Evolutionary conservation across 345 rosid species (phyloP).

Genomic region (Eucalyptus virginea): DNA sequence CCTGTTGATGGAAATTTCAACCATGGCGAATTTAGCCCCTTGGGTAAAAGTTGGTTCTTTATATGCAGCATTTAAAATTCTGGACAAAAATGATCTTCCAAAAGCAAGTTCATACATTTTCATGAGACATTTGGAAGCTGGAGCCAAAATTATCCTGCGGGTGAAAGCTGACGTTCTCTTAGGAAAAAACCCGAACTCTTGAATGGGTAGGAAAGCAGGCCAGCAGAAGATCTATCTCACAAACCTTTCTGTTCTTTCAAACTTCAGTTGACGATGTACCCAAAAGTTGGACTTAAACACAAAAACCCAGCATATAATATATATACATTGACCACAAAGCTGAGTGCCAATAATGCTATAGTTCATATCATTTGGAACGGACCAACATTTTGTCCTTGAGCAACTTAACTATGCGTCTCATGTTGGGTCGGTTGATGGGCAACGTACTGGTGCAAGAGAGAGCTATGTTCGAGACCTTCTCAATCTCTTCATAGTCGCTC

Average conservation of each 20-base stretch:
- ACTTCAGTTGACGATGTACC: neutral
- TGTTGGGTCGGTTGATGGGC: slow-evolving; percentile 46
- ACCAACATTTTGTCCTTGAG: slow-evolving; percentile 26
- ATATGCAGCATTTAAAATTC: too few species aligned
- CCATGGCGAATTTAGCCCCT: too few species aligned
- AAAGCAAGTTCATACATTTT: too few species aligned
- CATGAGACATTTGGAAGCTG: too few species aligned
- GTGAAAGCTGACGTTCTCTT: neutral
- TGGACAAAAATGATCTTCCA: too few species aligned
- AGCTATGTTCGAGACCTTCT: slow-evolving; percentile 41
- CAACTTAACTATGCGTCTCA: slow-evolving; percentile 62
- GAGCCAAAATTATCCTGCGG: too few species aligned
- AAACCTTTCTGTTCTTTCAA: neutral
- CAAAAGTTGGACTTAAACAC: neutral
- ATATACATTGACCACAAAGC: neutral
- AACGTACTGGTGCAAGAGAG: slow-evolving; percentile 38
- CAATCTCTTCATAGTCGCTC: slow-evolving; percentile 27
- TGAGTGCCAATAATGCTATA: neutral
- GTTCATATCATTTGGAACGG: neutral
- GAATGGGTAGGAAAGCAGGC: neutral
- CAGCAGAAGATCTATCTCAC: neutral
- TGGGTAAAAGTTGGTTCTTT: too few species aligned
- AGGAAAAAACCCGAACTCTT: neutral
- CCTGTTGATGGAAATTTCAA: too few species aligned
- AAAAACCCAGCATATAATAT: neutral